These are phyloP conservation scores for Saccharum spontaneum DNA, from an alignment of 176 grass and related monocot genomes.

Conservation along the genomic window DNA sequence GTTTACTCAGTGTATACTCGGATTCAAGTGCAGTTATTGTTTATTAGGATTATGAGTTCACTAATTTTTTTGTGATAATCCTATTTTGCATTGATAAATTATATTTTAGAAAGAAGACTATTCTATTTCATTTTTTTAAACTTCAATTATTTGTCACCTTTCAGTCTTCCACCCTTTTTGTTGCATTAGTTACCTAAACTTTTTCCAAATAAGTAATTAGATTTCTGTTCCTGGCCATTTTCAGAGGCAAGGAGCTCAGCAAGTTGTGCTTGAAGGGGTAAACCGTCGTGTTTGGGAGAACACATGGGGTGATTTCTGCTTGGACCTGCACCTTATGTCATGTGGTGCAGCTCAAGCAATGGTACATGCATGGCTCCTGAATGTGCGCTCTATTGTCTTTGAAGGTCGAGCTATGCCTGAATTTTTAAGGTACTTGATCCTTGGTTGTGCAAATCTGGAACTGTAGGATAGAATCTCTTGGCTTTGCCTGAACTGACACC, in stretches of 20 bases:
- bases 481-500: constrained; percentile 1
- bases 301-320: constrained; percentile 74
- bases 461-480: not conserved
- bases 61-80: not conserved
- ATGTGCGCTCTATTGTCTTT: constrained; percentile 74
- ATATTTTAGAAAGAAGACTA: constrained; percentile 16
- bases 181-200: not conserved
- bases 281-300: constrained; percentile 88
- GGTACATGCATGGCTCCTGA: constrained; percentile 94
- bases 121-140: not conserved
- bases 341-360: constrained; percentile 94
- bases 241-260: constrained; percentile 90
- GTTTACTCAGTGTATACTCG: constrained; percentile 17
- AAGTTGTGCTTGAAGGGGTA: constrained; percentile 87
- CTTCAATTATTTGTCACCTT: not conserved
- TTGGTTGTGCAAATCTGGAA: not conserved
- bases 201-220: not conserved
- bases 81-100: not conserved
- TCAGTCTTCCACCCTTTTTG: not conserved
- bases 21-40: constrained; percentile 2
- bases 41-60: not conserved
- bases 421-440: constrained; percentile 70
- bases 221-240: constrained; percentile 12
- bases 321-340: constrained; percentile 98
- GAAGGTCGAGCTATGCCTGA: constrained; percentile 80